These are phyloP conservation scores for Plectosphaerella plurivora DNA, from an alignment of 2,329 filamentous ascomycete genomes.

Conservation along the genomic window DNA sequence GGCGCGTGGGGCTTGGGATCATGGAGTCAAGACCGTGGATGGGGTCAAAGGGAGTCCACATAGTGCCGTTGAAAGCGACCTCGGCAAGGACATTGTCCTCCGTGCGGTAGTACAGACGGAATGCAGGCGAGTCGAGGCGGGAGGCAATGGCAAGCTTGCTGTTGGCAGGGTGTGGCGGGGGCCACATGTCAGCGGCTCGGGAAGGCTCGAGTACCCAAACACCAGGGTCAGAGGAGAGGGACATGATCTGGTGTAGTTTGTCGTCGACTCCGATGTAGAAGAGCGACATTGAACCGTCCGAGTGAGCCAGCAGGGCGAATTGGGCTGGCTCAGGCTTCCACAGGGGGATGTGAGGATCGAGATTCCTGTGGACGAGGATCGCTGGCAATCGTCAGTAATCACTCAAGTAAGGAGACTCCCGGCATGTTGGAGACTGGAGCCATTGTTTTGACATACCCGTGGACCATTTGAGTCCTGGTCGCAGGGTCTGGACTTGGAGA, in stretches of 20 bases:
- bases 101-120: background rate
- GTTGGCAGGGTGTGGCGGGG: background rate
- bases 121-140: background rate
- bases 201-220: background rate
- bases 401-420: no score
- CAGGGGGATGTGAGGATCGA: background rate
- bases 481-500: constrained; percentile 23
- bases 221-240: background rate
- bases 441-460: constrained; percentile 18
- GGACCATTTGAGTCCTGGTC: constrained; percentile 23
- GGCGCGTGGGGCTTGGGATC: no score
- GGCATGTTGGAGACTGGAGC: no score
- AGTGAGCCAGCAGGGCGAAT: constrained; percentile 25
- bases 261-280: constrained; percentile 33
- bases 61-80: background rate
- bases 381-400: constrained; percentile 6
- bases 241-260: constrained; percentile 21
- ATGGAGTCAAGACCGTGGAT: no score
- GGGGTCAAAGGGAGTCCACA: no score
- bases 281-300: constrained; percentile 21
- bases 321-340: constrained; percentile 1
- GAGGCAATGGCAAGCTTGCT: background rate
- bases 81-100: background rate
- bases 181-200: background rate
- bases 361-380: constrained; percentile 8